A percentile compares a stretch with the other conserved stretches of the same genome.
phyloP scores from a whole-genome alignment of 2,329 filamentous ascomycete species.

The Arthrobotrys pseudoclavata region DNA sequence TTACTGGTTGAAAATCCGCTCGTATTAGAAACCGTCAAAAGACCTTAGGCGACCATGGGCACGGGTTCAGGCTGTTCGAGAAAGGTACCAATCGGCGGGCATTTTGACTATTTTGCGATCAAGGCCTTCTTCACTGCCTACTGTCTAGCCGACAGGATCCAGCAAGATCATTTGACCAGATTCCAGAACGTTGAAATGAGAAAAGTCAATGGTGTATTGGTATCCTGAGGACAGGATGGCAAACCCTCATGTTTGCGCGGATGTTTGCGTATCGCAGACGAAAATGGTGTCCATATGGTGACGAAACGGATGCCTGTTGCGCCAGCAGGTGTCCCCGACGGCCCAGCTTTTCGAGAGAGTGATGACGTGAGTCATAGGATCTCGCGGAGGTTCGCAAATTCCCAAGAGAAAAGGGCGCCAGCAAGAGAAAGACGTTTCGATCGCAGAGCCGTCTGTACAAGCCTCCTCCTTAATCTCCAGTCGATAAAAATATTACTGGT shows the following conservation, averaged over 20 bases:
- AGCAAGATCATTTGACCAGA: constrained; percentile 59
- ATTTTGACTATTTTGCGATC: constrained; percentile 51
- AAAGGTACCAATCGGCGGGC: constrained; percentile 48
- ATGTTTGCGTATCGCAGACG: constrained; percentile 56
- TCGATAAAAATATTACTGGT: constrained; percentile 36
- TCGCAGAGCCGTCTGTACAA: constrained; percentile 45
- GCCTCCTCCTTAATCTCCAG: constrained; percentile 59
- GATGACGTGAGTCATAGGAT: constrained; percentile 59
- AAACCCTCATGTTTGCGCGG: constrained; percentile 58
- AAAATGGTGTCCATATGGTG: constrained; percentile 43
- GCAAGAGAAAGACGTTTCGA: constrained; percentile 47
- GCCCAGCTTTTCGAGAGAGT: constrained; percentile 20
- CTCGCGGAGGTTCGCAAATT: constrained; percentile 60
- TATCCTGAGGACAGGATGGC: constrained; percentile 31
- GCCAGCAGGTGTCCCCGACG: constrained; percentile 29
- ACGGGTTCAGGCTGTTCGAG: constrained; percentile 42
- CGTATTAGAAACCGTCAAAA: constrained; percentile 33
- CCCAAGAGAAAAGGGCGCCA: constrained; percentile 27
- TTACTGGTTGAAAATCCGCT: constrained; percentile 49
- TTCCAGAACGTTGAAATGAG: constrained; percentile 22
- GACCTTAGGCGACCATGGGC: constrained; percentile 33
- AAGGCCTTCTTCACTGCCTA: constrained; percentile 57
- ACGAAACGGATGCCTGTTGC: constrained; percentile 58
- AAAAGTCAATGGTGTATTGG: constrained; percentile 38
- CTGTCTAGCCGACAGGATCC: constrained; percentile 60